Evolutionary conservation across 495 filamentous ascomycete species (phyloP).

Genomic region (Hyaloscypha bicolor): DNA sequence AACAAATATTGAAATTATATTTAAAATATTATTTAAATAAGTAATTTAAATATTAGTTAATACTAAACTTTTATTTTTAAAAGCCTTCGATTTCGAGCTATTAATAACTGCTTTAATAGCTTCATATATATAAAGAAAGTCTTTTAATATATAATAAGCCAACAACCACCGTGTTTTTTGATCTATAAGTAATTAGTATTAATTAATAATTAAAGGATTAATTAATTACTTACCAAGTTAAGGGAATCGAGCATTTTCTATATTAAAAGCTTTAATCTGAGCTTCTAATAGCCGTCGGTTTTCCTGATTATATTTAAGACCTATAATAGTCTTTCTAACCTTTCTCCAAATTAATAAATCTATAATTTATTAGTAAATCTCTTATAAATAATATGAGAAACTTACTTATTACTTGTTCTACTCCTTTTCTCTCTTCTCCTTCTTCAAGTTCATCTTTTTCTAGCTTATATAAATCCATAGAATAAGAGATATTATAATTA

Average conservation of each 20-base stretch:
- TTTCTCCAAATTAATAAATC: slow-evolving; percentile 1
- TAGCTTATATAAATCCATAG: no score
- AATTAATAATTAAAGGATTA: neutral
- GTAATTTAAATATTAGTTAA: slow-evolving; percentile 6
- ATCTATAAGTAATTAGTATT: slow-evolving; percentile 16
- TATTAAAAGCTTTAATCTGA: slow-evolving; percentile 15
- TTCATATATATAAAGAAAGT: slow-evolving; percentile 5
- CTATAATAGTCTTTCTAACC: slow-evolving; percentile 10
- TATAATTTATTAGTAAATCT: slow-evolving; percentile 13
- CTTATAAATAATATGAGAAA: no score
- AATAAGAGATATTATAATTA: no score
- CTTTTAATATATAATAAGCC: slow-evolving; percentile 12
- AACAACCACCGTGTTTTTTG: slow-evolving; percentile 9
- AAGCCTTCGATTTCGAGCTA: slow-evolving; percentile 1
- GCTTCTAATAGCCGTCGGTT: slow-evolving; percentile 8
- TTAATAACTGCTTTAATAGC: slow-evolving; percentile 17
- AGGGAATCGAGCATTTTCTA: neutral
- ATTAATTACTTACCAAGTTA: slow-evolving; percentile 9
- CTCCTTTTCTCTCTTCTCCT: no score
- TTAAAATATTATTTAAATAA: slow-evolving; percentile 13
- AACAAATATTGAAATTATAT: slow-evolving; percentile 2
- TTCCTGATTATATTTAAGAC: slow-evolving; percentile 15
- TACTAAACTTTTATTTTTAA: slow-evolving; percentile 22
- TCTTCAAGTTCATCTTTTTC: no score
- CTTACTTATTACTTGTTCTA: no score